Conservation (phyloP, 257 asterid genomes). For the Henckelia pumila region DNA sequence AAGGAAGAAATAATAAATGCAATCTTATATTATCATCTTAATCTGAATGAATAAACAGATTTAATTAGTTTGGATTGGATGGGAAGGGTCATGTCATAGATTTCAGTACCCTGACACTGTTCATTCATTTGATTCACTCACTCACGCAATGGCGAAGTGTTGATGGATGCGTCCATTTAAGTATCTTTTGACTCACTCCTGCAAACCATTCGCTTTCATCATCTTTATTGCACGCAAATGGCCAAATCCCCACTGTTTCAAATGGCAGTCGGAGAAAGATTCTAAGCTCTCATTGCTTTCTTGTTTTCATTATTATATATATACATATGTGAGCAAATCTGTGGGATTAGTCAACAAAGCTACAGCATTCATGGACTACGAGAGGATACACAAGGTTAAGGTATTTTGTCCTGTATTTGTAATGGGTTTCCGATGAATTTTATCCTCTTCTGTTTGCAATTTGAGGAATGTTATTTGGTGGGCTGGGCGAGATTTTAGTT, state of each 20-base stretch:
- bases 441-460: slow-evolving; percentile 12
- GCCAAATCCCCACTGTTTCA: not conserved
- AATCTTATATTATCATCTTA: no score
- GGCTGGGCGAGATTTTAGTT: no score
- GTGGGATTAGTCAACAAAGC: no score
- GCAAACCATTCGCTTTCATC: not conserved
- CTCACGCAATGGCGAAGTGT: no score
- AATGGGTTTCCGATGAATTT: slow-evolving; percentile 1
- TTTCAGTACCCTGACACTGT: slow-evolving; percentile 40
- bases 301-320: not conserved
- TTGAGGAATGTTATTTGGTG: not conserved
- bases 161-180: not conserved
- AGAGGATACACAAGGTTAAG: slow-evolving; percentile 92
- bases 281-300: not conserved
- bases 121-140: not conserved
- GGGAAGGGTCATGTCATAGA: slow-evolving; percentile 36
- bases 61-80: no score
- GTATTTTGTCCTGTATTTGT: slow-evolving; percentile 29
- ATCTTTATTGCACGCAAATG: not conserved
- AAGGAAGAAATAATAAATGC: no score
- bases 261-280: not conserved
- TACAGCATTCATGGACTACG: slow-evolving; percentile 73
- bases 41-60: no score
- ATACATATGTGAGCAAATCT: no score
- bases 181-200: not conserved